Conservation (phyloP, 441 rosid species). For the Syzygium malaccense region DNA sequence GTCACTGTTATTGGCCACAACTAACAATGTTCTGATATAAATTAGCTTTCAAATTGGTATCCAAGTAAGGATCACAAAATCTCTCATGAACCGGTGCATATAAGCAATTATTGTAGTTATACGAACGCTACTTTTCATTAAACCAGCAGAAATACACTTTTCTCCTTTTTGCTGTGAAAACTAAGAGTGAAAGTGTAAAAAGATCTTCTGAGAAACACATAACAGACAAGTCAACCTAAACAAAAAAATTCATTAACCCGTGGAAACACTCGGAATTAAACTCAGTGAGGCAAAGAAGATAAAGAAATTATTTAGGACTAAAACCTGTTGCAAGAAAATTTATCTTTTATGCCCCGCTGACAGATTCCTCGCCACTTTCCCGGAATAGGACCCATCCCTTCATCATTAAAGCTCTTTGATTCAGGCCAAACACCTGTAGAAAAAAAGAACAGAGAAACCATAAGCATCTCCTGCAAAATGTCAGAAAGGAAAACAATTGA, state of each 20-base stretch:
- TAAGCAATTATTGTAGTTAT: neutral
- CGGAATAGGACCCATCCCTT: constrained; percentile 46
- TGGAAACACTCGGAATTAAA: neutral
- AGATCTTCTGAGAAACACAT: too few relatives aligned
- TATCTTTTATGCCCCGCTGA: constrained; percentile 15
- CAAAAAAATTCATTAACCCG: neutral
- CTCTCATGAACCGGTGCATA: neutral
- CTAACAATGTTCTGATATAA: neutral
- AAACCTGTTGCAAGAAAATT: constrained; percentile 40
- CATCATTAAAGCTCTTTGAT: constrained; percentile 49
- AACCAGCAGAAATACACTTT: neutral
- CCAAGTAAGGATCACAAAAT: neutral
- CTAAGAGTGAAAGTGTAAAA: neutral
- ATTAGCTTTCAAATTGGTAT: neutral
- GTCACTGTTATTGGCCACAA: neutral
- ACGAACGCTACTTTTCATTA: neutral
- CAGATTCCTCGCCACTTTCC: constrained; percentile 44
- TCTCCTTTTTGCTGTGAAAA: neutral
- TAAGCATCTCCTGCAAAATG: neutral
- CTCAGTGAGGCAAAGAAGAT: neutral
- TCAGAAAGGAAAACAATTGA: neutral
- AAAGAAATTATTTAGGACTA: neutral
- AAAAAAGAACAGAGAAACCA: neutral
- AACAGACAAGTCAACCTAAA: too few relatives aligned
- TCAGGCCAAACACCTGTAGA: constrained; percentile 54